Evolutionary conservation across 2,329 filamentous ascomycete genomes (phyloP).

Genomic region (Macrophomina pseudophaseolina): DNA sequence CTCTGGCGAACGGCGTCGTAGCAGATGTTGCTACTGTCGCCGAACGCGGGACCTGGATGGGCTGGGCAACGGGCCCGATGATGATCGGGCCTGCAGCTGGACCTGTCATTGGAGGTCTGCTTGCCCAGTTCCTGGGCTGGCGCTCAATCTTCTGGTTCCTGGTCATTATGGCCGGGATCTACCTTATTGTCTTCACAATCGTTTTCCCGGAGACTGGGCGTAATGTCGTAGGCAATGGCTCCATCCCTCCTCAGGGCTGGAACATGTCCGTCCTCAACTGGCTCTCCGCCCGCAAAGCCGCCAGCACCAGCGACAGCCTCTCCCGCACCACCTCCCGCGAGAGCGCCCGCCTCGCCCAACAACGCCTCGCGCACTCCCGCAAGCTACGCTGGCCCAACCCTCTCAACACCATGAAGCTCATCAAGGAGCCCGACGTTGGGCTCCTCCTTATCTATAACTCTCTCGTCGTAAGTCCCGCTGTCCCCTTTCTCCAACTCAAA

Average conservation of each 20-base stretch:
- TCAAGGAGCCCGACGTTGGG: slow-evolving; percentile 47
- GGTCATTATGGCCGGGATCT: slow-evolving; percentile 46
- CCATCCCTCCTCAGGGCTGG: slow-evolving; percentile 36
- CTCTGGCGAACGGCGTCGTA: slow-evolving; percentile 47
- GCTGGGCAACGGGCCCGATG: slow-evolving; percentile 35
- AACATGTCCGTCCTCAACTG: slow-evolving; percentile 36
- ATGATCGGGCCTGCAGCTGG: slow-evolving; percentile 39
- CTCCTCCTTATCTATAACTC: slow-evolving; percentile 43
- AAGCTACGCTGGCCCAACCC: slow-evolving; percentile 53
- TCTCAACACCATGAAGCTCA: slow-evolving; percentile 46
- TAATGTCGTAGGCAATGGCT: slow-evolving; percentile 39
- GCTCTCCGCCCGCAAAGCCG: slow-evolving; percentile 35
- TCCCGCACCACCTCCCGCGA: slow-evolving; percentile 34
- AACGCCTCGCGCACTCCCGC: slow-evolving; percentile 35
- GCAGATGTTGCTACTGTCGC: slow-evolving; percentile 48
- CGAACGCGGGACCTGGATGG: slow-evolving; percentile 51
- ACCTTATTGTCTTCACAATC: slow-evolving; percentile 40
- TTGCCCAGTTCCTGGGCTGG: slow-evolving; percentile 44
- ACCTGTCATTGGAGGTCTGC: slow-evolving; percentile 43
- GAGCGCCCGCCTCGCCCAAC: slow-evolving; percentile 32
- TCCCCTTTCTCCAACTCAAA: neutral
- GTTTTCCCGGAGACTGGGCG: slow-evolving; percentile 49
- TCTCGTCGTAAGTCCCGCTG: slow-evolving; percentile 35
- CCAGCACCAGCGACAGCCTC: slow-evolving; percentile 25
- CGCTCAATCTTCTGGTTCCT: slow-evolving; percentile 50